phyloP scores from a whole-genome alignment of 371 early-diverging fungal genomes.

The Syncephalastrum sp. region DNA sequence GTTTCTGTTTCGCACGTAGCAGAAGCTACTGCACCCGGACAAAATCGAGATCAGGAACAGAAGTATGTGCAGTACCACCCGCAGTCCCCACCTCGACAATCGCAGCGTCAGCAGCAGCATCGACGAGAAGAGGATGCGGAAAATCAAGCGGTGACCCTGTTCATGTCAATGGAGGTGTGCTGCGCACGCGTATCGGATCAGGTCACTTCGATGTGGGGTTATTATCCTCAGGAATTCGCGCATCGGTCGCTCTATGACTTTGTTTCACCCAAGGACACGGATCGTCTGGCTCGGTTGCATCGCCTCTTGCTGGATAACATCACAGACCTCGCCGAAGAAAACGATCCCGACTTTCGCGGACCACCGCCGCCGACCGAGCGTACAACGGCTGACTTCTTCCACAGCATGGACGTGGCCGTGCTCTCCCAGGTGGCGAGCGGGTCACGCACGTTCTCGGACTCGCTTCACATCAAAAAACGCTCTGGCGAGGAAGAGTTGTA shows the following conservation, averaged over 20 bases:
- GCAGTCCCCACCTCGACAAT: too few species aligned
- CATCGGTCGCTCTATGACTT: slow-evolving; percentile 51
- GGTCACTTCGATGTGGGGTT: slow-evolving; percentile 44
- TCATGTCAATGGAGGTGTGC: slow-evolving; percentile 48
- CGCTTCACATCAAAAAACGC: slow-evolving; percentile 37
- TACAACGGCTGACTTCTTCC: slow-evolving; percentile 33
- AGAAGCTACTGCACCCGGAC: too few species aligned
- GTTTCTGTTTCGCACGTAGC: too few species aligned
- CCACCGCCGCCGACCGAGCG: slow-evolving; percentile 34
- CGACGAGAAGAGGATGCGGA: background rate
- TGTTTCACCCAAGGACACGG: slow-evolving; percentile 34
- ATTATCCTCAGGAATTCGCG: slow-evolving; percentile 50
- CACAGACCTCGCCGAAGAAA: slow-evolving; percentile 23
- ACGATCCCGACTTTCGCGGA: slow-evolving; percentile 11
- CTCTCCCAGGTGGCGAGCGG: slow-evolving; percentile 21
- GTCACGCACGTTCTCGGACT: slow-evolving; percentile 41
- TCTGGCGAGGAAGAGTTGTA: slow-evolving; percentile 39
- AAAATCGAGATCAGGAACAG: slow-evolving; percentile 5
- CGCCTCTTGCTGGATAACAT: slow-evolving; percentile 40
- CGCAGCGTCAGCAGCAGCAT: background rate
- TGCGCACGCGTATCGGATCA: slow-evolving; percentile 57
- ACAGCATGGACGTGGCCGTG: slow-evolving; percentile 28
- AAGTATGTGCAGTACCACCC: too few species aligned
- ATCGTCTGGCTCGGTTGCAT: slow-evolving; percentile 38
- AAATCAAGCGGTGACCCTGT: slow-evolving; percentile 10